A percentile compares a stretch with the other conserved stretches of the same genome.
These are phyloP conservation scores for Cystofilobasidium macerans DNA, from an alignment of 768 basidiomycete species.

Conservation along the genomic window DNA sequence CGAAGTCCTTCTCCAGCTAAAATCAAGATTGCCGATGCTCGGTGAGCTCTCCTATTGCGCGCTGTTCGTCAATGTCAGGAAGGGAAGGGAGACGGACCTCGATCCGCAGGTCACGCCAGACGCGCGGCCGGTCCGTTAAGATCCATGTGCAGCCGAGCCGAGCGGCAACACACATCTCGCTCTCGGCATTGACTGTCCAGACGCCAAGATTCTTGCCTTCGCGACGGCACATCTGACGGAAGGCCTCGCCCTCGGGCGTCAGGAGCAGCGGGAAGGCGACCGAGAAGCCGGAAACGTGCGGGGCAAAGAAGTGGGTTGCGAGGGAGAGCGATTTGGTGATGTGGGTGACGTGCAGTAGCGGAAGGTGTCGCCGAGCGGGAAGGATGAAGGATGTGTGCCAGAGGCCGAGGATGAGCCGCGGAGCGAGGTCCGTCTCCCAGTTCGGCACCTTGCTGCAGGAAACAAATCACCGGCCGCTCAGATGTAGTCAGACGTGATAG, in stretches of 20 bases:
- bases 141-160: constrained; percentile 36
- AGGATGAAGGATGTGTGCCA: constrained; percentile 77
- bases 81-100: constrained; percentile 12
- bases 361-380: constrained; percentile 61
- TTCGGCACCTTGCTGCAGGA: constrained; percentile 15
- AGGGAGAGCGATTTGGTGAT: constrained; percentile 63
- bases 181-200: constrained; percentile 89
- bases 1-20: constrained; percentile 13
- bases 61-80: neutral
- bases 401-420: constrained; percentile 20
- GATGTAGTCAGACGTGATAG: too few relatives aligned
- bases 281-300: constrained; percentile 73
- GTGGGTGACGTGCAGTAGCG: constrained; percentile 72
- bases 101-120: constrained; percentile 29
- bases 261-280: constrained; percentile 65
- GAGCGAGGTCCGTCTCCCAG: constrained; percentile 23
- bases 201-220: constrained; percentile 63
- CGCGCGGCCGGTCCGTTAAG: constrained; percentile 38
- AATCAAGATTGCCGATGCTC: neutral
- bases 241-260: constrained; percentile 62
- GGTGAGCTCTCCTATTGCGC: too few relatives aligned
- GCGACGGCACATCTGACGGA: constrained; percentile 57
- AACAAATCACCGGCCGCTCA: neutral
- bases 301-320: constrained; percentile 81
- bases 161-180: constrained; percentile 42